Evolutionary conservation across 441 rosid genomes (phyloP), one percentile per base, ranked within the genome.

Genomic region (Populus tomentosa): DNA sequence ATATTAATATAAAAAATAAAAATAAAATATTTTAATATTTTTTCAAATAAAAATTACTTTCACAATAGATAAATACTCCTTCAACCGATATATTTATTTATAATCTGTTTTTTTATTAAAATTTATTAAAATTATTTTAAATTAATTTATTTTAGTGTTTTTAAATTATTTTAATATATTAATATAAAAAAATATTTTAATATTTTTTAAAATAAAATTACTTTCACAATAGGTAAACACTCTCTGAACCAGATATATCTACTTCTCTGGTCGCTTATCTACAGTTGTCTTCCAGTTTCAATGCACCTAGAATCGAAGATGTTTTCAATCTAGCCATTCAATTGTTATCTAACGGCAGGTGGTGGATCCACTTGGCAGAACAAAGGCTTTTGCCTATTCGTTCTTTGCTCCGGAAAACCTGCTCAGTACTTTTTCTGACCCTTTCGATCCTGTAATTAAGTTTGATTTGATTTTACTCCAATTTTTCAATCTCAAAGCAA

Each of bases 211-310:
- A 4, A 32, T 32, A 32, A 32, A 32, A 32, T 32, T 28, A 28
- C 30, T 28, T 28, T 3, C 30, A 28, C 30, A 28, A 3, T 28
- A 28, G 30, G 30, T 28, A 28, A 32, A 5, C 10, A 64, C 3
- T 23, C 8, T 7, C 30, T 2, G 11, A 4, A 23, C 23, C 3
- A 10, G 32, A 4, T 18, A 3, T 24, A 65, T 62, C 46, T 74
- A 63, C 68, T 79, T 75, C 86, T 84, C 84, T 81, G 85, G 82
- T 77, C 86, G 79, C 80, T 88, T 89, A 87, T 88, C 98, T 82
- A 89, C 93, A 87, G 90, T 86, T 86, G 86, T 82, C 88, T 88
- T 83, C 90, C 88, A 88, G 94, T 90, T 86, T 79, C 87, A 82
- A 81, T 84, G 89, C 78, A 84, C 85, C 88, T 81, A 76, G 3